A percentile compares a stretch with the other conserved stretches of the same genome.
These are phyloP conservation scores for Gymnopilus junonius DNA, from an alignment of 768 basidiomycete genomes.

Conservation along the genomic window DNA sequence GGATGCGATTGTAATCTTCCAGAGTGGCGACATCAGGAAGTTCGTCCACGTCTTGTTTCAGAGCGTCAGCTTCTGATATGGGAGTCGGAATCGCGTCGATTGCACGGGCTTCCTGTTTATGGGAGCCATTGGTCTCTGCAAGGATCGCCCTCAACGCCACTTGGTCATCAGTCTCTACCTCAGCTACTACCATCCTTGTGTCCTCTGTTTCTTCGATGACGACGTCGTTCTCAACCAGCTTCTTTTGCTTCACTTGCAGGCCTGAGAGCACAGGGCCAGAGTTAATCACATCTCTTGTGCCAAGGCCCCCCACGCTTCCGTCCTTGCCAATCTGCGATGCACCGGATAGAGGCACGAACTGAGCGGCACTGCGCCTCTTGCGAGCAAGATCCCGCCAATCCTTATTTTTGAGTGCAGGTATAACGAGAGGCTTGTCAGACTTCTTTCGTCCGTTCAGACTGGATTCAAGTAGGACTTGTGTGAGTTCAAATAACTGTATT, in stretches of 20 bases:
- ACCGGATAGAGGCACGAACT: conserved; percentile 71
- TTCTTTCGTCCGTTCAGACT: conserved; percentile 52
- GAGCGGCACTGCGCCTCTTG: conserved; percentile 55
- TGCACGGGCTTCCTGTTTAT: conserved; percentile 37
- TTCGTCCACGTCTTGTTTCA: conserved; percentile 80
- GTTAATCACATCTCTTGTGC: conserved; percentile 77
- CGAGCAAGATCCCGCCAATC: conserved; percentile 89
- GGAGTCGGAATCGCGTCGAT: conserved; percentile 71
- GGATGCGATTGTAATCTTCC: conserved; percentile 89
- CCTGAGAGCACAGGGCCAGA: conserved; percentile 75
- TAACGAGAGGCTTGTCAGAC: conserved; percentile 72
- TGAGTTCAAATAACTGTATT: conserved; percentile 72
- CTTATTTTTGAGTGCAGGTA: conserved; percentile 82
- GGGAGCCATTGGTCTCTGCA: conserved; percentile 50
- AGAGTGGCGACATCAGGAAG: conserved; percentile 78
- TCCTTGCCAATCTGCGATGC: conserved; percentile 61
- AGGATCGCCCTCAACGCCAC: conserved; percentile 81
- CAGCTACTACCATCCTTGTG: conserved; percentile 33
- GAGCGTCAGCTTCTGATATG: conserved; percentile 81
- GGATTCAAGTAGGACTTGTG: conserved; percentile 47
- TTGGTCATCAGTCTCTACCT: conserved; percentile 73
- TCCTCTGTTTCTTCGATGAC: conserved; percentile 29
- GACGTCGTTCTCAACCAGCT: conserved; percentile 20
- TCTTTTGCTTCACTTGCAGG: conserved; percentile 54
- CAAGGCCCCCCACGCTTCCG: conserved; percentile 78